These are phyloP conservation scores for Boletus tylopilopsis DNA, from an alignment of 768 basidiomycete genomes.

Conservation along the genomic window DNA sequence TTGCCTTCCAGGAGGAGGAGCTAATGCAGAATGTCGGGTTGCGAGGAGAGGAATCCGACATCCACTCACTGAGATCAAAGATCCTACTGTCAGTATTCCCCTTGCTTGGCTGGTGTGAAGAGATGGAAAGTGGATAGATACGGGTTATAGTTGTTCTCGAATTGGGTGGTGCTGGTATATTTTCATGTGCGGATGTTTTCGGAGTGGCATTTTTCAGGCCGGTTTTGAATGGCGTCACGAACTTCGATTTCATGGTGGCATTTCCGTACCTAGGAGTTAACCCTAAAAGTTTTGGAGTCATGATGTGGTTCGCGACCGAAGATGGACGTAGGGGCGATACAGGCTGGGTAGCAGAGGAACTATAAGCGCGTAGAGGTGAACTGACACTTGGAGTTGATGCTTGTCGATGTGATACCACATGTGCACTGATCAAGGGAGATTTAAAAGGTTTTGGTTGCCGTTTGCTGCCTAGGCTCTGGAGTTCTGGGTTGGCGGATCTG, in stretches of 20 bases:
- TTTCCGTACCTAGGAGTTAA: slow-evolving; percentile 24
- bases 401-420: slow-evolving; percentile 9
- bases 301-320: slow-evolving; percentile 10
- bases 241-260: slow-evolving; percentile 37
- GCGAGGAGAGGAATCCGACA: background rate
- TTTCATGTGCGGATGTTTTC: background rate
- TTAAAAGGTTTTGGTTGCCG: slow-evolving; percentile 40
- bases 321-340: slow-evolving; percentile 37
- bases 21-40: slow-evolving; percentile 20
- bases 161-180: background rate
- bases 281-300: slow-evolving; percentile 20
- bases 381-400: slow-evolving; percentile 30
- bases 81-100: slow-evolving; percentile 2
- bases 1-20: slow-evolving; percentile 35
- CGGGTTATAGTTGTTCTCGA: slow-evolving; percentile 5
- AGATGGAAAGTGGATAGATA: slow-evolving; percentile 23
- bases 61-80: slow-evolving; percentile 45
- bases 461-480: slow-evolving; percentile 9
- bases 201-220: slow-evolving; percentile 44
- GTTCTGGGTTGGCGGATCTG: slow-evolving; percentile 24
- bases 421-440: slow-evolving; percentile 38
- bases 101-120: slow-evolving; percentile 7
- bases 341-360: slow-evolving; percentile 9
- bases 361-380: slow-evolving; percentile 14
- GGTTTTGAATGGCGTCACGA: slow-evolving; percentile 61